Evolutionary conservation across 441 rosid species (phyloP).

Genomic region (Dalechampia spathulata): DNA sequence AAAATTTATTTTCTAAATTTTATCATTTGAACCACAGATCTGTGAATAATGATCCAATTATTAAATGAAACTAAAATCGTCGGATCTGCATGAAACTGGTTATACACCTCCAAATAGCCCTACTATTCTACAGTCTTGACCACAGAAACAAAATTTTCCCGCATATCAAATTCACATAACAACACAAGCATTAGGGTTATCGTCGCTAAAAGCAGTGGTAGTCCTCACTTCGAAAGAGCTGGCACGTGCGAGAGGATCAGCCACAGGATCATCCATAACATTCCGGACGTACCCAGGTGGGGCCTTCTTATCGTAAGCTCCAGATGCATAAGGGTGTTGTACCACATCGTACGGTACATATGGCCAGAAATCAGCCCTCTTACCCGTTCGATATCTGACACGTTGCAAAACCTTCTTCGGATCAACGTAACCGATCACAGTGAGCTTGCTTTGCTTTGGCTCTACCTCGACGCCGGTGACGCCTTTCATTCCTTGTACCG

Average conservation of each 20-base stretch:
- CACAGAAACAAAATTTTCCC: no score
- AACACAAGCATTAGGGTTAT: slow-evolving; percentile 57
- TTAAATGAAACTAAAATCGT: no score
- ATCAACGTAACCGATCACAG: slow-evolving; percentile 71
- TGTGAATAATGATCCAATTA: no score
- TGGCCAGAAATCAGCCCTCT: slow-evolving; percentile 81
- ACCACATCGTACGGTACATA: slow-evolving; percentile 81
- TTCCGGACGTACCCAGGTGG: slow-evolving; percentile 77
- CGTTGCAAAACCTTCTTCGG: slow-evolving; percentile 59
- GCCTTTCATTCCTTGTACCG: slow-evolving; percentile 77
- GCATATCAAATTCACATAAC: slow-evolving; percentile 72
- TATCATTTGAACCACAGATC: no score
- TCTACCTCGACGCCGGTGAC: slow-evolving; percentile 60
- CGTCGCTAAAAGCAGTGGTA: slow-evolving; percentile 88
- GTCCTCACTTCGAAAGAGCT: slow-evolving; percentile 78
- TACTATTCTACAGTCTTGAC: no score
- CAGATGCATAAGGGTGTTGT: slow-evolving; percentile 74
- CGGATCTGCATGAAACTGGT: no score
- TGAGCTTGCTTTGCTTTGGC: slow-evolving; percentile 64
- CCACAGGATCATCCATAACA: slow-evolving; percentile 38
- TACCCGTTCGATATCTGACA: slow-evolving; percentile 66
- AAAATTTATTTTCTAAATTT: no score
- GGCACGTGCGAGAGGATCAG: slow-evolving; percentile 62
- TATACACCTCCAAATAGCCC: no score
- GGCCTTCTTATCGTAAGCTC: slow-evolving; percentile 75